These are phyloP conservation scores for Cladosporium sp. DNA, from an alignment of 2,329 filamentous ascomycete genomes.

Conservation along the genomic window DNA sequence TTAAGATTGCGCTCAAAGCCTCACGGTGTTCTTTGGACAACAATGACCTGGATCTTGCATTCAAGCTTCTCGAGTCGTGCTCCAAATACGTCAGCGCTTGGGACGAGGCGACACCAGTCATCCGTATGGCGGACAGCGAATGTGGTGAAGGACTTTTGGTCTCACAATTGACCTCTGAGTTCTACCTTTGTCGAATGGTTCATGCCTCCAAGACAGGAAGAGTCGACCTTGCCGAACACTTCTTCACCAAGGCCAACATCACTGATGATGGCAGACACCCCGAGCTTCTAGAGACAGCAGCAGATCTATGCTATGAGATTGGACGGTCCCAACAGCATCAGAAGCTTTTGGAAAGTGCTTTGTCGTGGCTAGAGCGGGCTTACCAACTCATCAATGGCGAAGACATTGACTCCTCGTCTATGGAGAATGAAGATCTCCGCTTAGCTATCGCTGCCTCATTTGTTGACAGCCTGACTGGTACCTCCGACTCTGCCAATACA, in stretches of 20 bases:
- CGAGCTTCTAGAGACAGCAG: constrained; percentile 61
- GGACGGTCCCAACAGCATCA: constrained; percentile 61
- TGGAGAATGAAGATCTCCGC: constrained; percentile 64
- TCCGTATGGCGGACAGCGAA: constrained; percentile 25
- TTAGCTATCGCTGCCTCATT: constrained; percentile 64
- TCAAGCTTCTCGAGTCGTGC: constrained; percentile 64
- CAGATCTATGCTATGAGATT: constrained; percentile 71
- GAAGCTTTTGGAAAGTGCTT: constrained; percentile 57
- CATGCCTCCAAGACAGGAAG: constrained; percentile 76
- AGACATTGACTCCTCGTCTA: constrained; percentile 58
- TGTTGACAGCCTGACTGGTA: constrained; percentile 32
- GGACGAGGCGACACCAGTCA: constrained; percentile 33
- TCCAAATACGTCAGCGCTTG: constrained; percentile 50
- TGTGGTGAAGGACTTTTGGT: constrained; percentile 35
- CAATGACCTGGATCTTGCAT: constrained; percentile 59
- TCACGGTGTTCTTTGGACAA: constrained; percentile 64
- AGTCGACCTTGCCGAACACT: constrained; percentile 75
- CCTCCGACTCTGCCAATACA: constrained; percentile 48
- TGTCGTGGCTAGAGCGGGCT: constrained; percentile 74
- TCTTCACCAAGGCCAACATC: constrained; percentile 64
- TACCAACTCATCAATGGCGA: constrained; percentile 60
- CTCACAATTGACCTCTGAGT: constrained; percentile 58
- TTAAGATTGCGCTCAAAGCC: constrained; percentile 69
- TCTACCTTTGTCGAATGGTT: constrained; percentile 65
- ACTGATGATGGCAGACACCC: constrained; percentile 20